Evolutionary conservation across 768 basidiomycete species (phyloP).

Genomic region (Tricholoma flavovirens): DNA sequence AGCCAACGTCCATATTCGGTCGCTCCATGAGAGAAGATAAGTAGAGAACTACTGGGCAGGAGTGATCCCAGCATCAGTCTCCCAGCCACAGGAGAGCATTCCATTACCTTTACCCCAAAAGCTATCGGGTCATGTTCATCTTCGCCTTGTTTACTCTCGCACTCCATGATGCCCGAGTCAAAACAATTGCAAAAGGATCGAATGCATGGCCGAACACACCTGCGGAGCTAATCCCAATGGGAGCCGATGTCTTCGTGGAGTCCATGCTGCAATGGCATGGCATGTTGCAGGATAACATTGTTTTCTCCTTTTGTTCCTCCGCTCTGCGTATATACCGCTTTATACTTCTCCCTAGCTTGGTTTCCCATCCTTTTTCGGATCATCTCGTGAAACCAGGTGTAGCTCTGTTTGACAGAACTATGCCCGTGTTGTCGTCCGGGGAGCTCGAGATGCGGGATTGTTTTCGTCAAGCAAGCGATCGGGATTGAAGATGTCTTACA

Average conservation of each 20-base stretch:
- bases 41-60: background rate
- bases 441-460: background rate
- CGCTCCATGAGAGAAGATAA: background rate
- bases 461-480: background rate
- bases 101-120: background rate
- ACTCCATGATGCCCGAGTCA: slow-evolving; percentile 1
- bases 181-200: slow-evolving; percentile 8
- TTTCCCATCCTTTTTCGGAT: background rate
- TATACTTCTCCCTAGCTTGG: slow-evolving; percentile 7
- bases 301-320: background rate
- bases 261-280: slow-evolving; percentile 11
- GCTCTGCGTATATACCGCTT: slow-evolving; percentile 1
- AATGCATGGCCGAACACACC: slow-evolving; percentile 6
- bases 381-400: slow-evolving; percentile 4
- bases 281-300: background rate
- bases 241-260: slow-evolving; percentile 4
- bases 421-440: background rate
- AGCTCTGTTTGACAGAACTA: slow-evolving; percentile 5
- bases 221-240: slow-evolving; percentile 6
- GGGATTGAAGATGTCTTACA: background rate
- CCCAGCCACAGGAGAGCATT: background rate
- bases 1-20: background rate
- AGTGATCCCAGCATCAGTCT: background rate
- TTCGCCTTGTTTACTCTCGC: background rate
- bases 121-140: background rate